These are phyloP conservation scores for Pichia sp. DNA, from an alignment of 1,139 yeast genomes.

Conservation along the genomic window DNA sequence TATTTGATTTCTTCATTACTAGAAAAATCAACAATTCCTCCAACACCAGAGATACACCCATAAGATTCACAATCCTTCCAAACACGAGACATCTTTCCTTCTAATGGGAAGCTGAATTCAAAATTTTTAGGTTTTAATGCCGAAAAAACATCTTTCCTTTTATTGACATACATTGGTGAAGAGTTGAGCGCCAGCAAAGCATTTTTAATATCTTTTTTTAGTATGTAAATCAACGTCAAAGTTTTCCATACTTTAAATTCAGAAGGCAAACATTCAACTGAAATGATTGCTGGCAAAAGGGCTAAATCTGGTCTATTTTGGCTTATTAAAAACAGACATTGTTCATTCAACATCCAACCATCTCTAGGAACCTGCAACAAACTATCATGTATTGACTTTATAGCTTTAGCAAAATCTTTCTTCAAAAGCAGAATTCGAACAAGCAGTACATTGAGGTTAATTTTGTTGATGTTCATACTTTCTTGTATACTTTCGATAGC, in stretches of 20 bases:
- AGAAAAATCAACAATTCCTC: constrained; percentile 38
- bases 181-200: constrained; percentile 83
- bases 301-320: constrained; percentile 69
- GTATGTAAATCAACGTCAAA: constrained; percentile 65
- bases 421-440: constrained; percentile 45
- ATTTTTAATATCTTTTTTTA: constrained; percentile 58
- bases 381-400: constrained; percentile 55
- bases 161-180: constrained; percentile 81
- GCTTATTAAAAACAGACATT: constrained; percentile 61
- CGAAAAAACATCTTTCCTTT: constrained; percentile 47
- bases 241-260: constrained; percentile 80
- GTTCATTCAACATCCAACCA: constrained; percentile 48
- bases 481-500: constrained; percentile 47
- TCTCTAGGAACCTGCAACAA: constrained; percentile 54
- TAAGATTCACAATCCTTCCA: constrained; percentile 36
- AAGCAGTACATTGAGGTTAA: constrained; percentile 44
- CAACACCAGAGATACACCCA: constrained; percentile 49
- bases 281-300: constrained; percentile 58
- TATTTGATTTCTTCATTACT: constrained; percentile 34
- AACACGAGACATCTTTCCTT: constrained; percentile 49
- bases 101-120: constrained; percentile 71
- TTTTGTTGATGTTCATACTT: constrained; percentile 22
- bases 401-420: constrained; percentile 77
- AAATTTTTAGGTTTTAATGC: constrained; percentile 65
- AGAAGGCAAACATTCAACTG: constrained; percentile 76